Evolutionary conservation across 345 rosid genomes (phyloP).

Genomic region (Mallotus nudiflorus): DNA sequence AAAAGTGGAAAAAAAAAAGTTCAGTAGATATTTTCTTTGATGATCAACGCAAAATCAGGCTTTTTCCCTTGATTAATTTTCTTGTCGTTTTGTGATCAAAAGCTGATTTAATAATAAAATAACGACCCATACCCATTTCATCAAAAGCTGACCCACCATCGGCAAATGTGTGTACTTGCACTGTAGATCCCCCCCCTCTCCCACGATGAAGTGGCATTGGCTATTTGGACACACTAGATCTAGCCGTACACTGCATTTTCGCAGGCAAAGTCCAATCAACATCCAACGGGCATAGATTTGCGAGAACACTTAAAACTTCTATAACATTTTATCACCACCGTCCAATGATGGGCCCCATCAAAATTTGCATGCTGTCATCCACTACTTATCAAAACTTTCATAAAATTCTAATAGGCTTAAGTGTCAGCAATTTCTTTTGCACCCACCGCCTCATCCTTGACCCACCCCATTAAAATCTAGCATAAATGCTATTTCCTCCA

Average conservation of each 20-base stretch:
- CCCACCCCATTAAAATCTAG: too few relatives aligned
- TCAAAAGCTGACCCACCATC: neutral
- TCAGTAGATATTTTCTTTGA: too few relatives aligned
- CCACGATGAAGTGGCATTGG: neutral
- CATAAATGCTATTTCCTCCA: too few relatives aligned
- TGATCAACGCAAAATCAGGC: conserved; percentile 18
- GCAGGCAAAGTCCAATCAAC: neutral
- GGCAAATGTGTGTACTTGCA: neutral
- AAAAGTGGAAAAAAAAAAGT: too few relatives aligned
- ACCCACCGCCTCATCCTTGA: too few relatives aligned
- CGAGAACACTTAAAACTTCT: neutral
- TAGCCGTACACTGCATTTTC: conserved; percentile 12
- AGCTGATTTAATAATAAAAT: neutral
- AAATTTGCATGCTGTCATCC: conserved; percentile 30
- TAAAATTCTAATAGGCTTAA: too few relatives aligned
- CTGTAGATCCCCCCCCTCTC: neutral
- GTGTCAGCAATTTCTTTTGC: too few relatives aligned
- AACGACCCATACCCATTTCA: too few relatives aligned
- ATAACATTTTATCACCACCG: neutral
- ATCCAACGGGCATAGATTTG: conserved; percentile 15
- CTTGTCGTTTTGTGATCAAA: conserved; percentile 1
- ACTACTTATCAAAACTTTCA: neutral
- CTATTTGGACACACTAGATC: conserved; percentile 10
- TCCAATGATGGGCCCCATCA: neutral
- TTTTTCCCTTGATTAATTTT: conserved; percentile 1